Evolutionary conservation across 2,329 filamentous ascomycete species (phyloP).

Genomic region (Penicillium polonicum): DNA sequence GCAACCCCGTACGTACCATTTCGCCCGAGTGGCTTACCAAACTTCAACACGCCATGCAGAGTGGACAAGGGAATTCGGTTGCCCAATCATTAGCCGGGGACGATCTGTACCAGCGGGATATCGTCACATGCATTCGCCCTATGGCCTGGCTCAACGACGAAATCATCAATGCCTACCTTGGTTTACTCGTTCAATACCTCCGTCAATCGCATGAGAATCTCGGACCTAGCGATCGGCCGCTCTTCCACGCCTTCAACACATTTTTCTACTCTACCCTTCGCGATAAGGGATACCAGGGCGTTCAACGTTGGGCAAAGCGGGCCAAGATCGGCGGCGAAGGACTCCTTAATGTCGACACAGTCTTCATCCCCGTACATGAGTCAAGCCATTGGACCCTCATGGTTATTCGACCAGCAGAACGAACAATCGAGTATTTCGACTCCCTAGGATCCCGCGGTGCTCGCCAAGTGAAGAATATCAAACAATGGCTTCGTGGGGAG

Average conservation of each 20-base stretch:
- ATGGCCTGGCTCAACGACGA: conserved; percentile 48
- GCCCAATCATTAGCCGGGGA: conserved; percentile 38
- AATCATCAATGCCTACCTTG: conserved; percentile 48
- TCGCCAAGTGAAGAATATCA: conserved; percentile 36
- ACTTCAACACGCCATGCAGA: conserved; percentile 32
- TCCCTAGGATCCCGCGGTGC: conserved; percentile 39
- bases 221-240: conserved; percentile 37
- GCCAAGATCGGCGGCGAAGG: conserved; percentile 48
- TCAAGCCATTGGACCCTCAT: conserved; percentile 50
- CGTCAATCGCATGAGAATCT: conserved; percentile 35
- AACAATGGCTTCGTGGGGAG: conserved; percentile 46
- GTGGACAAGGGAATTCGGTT: conserved; percentile 26
- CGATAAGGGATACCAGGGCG: conserved; percentile 41
- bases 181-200: conserved; percentile 42
- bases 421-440: conserved; percentile 51
- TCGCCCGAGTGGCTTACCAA: conserved; percentile 37
- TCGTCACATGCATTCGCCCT: conserved; percentile 37
- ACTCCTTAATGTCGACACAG: conserved; percentile 46
- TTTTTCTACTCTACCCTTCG: conserved; percentile 47
- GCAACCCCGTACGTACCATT: conserved; percentile 38
- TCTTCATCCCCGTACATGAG: conserved; percentile 51
- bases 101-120: conserved; percentile 36
- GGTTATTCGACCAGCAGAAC: conserved; percentile 44
- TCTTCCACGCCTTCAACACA: conserved; percentile 45
- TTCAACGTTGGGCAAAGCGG: conserved; percentile 46